Conservation (phyloP, 2,329 filamentous ascomycete genomes). For the Acephala macrosclerotiorum region DNA sequence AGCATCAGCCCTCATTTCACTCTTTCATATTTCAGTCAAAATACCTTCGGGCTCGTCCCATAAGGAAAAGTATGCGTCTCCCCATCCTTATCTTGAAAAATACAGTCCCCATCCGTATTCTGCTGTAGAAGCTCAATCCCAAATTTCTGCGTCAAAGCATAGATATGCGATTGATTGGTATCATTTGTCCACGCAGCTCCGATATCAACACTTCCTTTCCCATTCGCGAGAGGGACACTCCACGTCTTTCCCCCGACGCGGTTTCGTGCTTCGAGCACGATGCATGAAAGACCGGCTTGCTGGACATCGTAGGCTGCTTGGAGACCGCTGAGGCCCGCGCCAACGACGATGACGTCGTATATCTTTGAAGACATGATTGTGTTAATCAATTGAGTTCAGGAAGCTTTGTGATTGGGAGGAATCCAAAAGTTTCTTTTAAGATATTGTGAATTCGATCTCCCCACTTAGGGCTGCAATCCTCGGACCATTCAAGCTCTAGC, state of each 20-base stretch:
- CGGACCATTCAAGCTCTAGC: not conserved
- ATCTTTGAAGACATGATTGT: slow-evolving; percentile 4
- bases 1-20: not conserved
- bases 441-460: not conserved
- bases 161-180: slow-evolving; percentile 45
- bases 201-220: slow-evolving; percentile 53
- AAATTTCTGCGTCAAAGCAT: slow-evolving; percentile 49
- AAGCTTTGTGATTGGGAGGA: not conserved
- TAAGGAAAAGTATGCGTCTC: slow-evolving; percentile 43
- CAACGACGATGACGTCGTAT: slow-evolving; percentile 25
- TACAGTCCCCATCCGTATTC: slow-evolving; percentile 52
- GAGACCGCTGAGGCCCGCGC: slow-evolving; percentile 29
- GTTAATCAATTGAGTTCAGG: not conserved
- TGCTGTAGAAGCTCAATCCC: slow-evolving; percentile 55
- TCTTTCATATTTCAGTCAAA: not conserved
- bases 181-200: slow-evolving; percentile 67
- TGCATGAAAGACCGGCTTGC: slow-evolving; percentile 30
- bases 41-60: slow-evolving; percentile 42
- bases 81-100: slow-evolving; percentile 51
- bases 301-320: slow-evolving; percentile 32
- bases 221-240: slow-evolving; percentile 31
- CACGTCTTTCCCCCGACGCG: slow-evolving; percentile 52
- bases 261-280: slow-evolving; percentile 51
- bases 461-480: not conserved
- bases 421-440: not conserved